Conservation (phyloP, 129 eudicot genomes). For the Kitagawia praeruptora region DNA sequence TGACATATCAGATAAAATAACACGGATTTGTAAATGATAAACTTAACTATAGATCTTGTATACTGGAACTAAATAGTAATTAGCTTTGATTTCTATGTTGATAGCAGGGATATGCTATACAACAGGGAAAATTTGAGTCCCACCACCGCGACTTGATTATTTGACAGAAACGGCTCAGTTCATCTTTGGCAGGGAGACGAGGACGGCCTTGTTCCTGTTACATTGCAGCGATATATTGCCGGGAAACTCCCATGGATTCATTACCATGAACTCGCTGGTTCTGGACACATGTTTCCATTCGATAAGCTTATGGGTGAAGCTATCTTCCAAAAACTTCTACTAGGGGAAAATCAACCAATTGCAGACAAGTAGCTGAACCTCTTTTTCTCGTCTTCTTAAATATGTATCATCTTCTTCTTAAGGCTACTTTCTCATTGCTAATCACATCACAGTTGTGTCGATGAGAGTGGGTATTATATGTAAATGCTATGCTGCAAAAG, state of each 20-base stretch:
- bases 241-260: slow-evolving; percentile 67
- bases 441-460: background rate
- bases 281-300: slow-evolving; percentile 55
- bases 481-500: no score
- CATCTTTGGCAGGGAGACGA: slow-evolving; percentile 84
- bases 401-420: background rate
- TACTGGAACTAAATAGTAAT: background rate
- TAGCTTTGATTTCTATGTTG: background rate
- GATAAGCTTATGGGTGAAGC: slow-evolving; percentile 32
- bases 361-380: background rate
- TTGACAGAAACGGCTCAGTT: slow-evolving; percentile 34
- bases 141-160: slow-evolving; percentile 50
- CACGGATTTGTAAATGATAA: background rate
- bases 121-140: slow-evolving; percentile 63
- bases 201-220: slow-evolving; percentile 63
- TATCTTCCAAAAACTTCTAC: slow-evolving; percentile 45
- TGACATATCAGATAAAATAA: background rate
- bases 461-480: no score
- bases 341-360: slow-evolving; percentile 27
- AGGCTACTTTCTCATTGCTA: background rate
- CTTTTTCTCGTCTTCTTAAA: background rate
- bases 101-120: slow-evolving; percentile 34
- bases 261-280: slow-evolving; percentile 62
- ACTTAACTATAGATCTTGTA: background rate
- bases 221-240: slow-evolving; percentile 57